Base-by-base conservation (phyloP, 2,329 filamentous ascomycete species). In the Aaosphaeria pasadenensis region DNA sequence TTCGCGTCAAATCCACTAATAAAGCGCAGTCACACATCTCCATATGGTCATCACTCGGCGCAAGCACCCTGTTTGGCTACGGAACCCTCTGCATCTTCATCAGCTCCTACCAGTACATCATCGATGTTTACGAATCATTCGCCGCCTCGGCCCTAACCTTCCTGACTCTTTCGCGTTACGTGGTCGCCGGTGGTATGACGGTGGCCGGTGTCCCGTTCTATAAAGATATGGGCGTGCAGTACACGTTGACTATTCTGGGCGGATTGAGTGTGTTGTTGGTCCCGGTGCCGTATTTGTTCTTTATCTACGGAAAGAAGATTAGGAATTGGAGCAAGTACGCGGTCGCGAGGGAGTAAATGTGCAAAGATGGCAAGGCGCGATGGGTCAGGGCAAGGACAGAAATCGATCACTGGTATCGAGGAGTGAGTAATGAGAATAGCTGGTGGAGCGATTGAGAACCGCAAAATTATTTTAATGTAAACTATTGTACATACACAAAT, bases 51-150 rank as follows among this genome's bases (percentile, higher is more conserved):
- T 75, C 76, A 0, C 69, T 83, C 3, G 62, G 64, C 2, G 78
- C 78, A 1, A 77, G 71, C n/a, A 71, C 76, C 1, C 53, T 81
- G 1, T 80, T 83, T 55, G 79, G 80, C 5, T 75, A 74, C 51
- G 77, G 76, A 1, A 71, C 76, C 30, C 71, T 77, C 7, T 72
- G 71, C 42, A 68, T 80, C 7, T 80, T 79, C 58, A 74, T 80
- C 52, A 71, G 67, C 43, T 72, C 67, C 7, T 80, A 79, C 49
- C 66, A 79, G 68, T 84, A 84, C 57, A 77, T 84, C 45, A 82
- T 83, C 48, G 79, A 83, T 54, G 72, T 71, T 7, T 84, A 83
- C 54, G 76, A 77, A 39, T 71, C 71, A 6, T 80, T 79, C 51
- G 74, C 79, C 0, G 80, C 77, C 1, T 73, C 69, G 4, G 78